A percentile compares a stretch with the other conserved stretches of the same genome.
Evolutionary conservation across 306 rosid species (phyloP).

Genomic region (Sesbania bispinosa): DNA sequence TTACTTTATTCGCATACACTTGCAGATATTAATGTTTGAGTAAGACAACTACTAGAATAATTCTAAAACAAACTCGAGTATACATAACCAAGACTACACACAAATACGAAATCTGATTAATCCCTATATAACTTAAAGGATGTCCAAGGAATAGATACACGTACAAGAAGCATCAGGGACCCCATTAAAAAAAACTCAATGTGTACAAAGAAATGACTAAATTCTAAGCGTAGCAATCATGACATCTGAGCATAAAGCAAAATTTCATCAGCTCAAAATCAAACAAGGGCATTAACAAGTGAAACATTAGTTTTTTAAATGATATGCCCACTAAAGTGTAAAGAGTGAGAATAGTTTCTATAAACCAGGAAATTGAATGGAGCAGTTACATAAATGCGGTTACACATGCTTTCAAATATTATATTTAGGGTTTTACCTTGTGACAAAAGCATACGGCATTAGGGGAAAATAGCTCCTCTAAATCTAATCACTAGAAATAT

Average conservation of each 20-base stretch:
- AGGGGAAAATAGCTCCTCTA: background rate
- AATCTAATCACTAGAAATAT: conserved; percentile 3
- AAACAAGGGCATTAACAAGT: conserved; percentile 1
- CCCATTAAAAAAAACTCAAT: background rate
- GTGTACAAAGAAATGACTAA: background rate
- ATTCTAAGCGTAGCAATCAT: background rate
- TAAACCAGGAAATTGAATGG: background rate
- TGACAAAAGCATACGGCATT: background rate
- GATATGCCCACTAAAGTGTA: background rate
- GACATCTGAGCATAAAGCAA: background rate
- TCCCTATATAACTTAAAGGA: background rate
- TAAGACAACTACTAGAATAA: background rate
- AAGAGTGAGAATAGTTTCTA: background rate
- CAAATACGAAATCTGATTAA: background rate
- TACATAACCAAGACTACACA: background rate
- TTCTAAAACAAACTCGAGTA: background rate
- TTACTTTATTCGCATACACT: background rate
- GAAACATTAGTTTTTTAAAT: background rate
- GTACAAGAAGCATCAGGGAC: background rate
- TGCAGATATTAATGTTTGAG: background rate
- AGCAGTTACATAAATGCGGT: background rate
- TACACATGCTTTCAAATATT: background rate
- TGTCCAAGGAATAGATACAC: background rate
- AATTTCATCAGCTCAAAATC: background rate
- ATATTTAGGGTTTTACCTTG: conserved; percentile 7